These are phyloP conservation scores for Penicillium herquei DNA, from an alignment of 495 filamentous ascomycete species.

Conservation along the genomic window DNA sequence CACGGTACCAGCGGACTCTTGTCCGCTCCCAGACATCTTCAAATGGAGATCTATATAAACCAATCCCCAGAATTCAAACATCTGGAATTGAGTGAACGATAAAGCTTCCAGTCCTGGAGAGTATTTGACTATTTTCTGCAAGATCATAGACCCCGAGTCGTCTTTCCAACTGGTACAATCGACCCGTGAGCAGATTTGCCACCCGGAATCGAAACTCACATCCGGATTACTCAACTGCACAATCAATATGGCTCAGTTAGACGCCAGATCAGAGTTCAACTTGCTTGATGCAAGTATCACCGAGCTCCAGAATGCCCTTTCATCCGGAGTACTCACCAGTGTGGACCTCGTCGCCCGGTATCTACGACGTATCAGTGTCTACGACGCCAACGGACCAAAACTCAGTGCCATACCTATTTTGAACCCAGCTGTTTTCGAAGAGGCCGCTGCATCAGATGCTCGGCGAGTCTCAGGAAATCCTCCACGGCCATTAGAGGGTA, in stretches of 20 bases:
- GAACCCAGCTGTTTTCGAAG: slow-evolving; percentile 29
- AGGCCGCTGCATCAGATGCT: slow-evolving; percentile 33
- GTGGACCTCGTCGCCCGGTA: slow-evolving; percentile 49
- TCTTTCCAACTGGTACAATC: too few relatives aligned
- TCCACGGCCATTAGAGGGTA: slow-evolving; percentile 60
- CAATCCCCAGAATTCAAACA: too few relatives aligned
- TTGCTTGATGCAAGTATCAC: slow-evolving; percentile 60
- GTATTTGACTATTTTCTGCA: too few relatives aligned
- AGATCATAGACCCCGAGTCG: too few relatives aligned
- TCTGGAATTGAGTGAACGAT: too few relatives aligned
- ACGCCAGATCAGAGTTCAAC: slow-evolving; percentile 40
- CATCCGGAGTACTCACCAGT: slow-evolving; percentile 40
- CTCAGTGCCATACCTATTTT: slow-evolving; percentile 34
- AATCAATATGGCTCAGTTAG: slow-evolving; percentile 9
- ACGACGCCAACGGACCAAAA: slow-evolving; percentile 31
- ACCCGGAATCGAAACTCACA: too few relatives aligned
- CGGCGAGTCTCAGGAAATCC: slow-evolving; percentile 26
- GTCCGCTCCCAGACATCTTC: too few relatives aligned
- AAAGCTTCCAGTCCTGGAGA: too few relatives aligned
- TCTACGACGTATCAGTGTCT: slow-evolving; percentile 41
- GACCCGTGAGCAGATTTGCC: too few relatives aligned
- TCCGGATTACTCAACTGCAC: not conserved
- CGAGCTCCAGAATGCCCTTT: slow-evolving; percentile 44
- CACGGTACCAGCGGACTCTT: too few relatives aligned
- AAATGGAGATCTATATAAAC: too few relatives aligned